Evolutionary conservation across 2,329 filamentous ascomycete genomes (phyloP), one percentile per base, ranked within the genome.

Genomic region (Beauveria rudraprayagi): DNA sequence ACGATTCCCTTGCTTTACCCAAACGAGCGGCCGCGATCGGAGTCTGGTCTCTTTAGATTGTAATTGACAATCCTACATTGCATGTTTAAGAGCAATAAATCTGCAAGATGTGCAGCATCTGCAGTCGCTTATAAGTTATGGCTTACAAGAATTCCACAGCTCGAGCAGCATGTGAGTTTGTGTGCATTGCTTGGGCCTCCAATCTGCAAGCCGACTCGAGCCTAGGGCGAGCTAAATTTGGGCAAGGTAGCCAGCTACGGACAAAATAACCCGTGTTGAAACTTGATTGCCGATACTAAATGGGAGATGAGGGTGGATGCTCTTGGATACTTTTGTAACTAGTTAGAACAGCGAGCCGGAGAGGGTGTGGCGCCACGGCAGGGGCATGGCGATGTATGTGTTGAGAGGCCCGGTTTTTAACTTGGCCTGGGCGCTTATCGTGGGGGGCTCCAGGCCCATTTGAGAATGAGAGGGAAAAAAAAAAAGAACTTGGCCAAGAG

Each of bases 351-450:
- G 40, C 17, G 10, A 59, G 24, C 40, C 7, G 53, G 47, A 52
- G 24, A 26, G 48, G 57, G 37, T 58, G 56, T 51, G 40, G 56
- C 41, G 46, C 10, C 9, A 11, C 28, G 51, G 16, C 50, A 37
- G 48, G 48, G 50, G 56, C 6, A 22, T 3, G 40, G 5, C 11
- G 10, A 52, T 22, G 40, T 37, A 26, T 37, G n/a, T 51, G 34
- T 41, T 24, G 46, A 24, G 17, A 30, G 24, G 40, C 26, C 30
- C 26, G 11, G 26, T 53, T 54, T 53, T 54, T 16, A 14, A 7
- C n/a, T 60, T n/a, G 11, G 16, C 19, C 16, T 26, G 50, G 57
- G 57, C 57, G 57, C 57, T 60, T 60, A 60, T 60, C 57, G 28
- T 60, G 57, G 56, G 34, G 46, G 30, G 6, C 3, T 5, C 55